Conservation (phyloP, 164 flowering plant species). For the Tinospora cordifolia region DNA sequence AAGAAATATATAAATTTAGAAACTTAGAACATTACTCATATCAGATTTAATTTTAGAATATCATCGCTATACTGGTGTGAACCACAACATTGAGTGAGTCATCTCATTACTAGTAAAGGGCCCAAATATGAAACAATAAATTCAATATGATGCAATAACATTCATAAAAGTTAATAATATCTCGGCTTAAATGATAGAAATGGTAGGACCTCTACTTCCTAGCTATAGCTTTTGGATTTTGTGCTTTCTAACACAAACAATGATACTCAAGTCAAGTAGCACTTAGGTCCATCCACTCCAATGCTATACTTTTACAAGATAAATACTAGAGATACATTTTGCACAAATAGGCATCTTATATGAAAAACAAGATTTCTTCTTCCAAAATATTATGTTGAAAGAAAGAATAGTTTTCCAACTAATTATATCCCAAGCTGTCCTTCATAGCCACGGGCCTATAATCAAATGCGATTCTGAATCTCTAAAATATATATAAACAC, state of each 20-base stretch:
- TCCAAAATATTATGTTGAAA: background rate
- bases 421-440: constrained; percentile 2
- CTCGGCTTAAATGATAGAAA: no score
- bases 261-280: background rate
- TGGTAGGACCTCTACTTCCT: no score
- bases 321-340: background rate
- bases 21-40: no score
- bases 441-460: constrained; percentile 3
- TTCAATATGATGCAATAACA: background rate
- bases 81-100: background rate
- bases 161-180: background rate
- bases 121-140: background rate
- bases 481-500: background rate
- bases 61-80: background rate
- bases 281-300: background rate
- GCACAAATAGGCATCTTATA: background rate
- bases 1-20: no score
- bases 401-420: background rate
- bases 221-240: no score
- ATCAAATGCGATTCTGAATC: constrained; percentile 2
- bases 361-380: background rate
- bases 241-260: no score
- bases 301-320: background rate
- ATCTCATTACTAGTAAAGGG: background rate
- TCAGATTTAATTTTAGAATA: no score